These are phyloP conservation scores for Akanthomyces uredinophilus DNA, from an alignment of 2,329 filamentous ascomycete species.

Conservation along the genomic window DNA sequence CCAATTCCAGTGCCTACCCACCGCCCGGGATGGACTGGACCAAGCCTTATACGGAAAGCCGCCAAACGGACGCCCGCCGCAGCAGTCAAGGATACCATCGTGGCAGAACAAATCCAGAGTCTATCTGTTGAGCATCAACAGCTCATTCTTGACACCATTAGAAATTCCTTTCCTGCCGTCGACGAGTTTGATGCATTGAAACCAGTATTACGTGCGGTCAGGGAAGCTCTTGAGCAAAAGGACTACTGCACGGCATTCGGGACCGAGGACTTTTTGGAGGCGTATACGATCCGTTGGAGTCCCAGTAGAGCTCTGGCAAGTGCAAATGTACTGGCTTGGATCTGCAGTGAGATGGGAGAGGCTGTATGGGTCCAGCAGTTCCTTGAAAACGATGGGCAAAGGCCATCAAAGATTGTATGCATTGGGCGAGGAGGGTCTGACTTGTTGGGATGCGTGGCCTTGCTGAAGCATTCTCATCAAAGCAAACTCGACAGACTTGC, in stretches of 20 bases:
- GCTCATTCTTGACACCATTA: conserved; percentile 18
- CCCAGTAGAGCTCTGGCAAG: conserved; percentile 18
- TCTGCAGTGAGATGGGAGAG: conserved; percentile 16
- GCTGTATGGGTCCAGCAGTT: conserved; percentile 15
- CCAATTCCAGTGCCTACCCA: conserved; percentile 12
- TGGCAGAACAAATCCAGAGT: conserved; percentile 15
- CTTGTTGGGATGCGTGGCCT: conserved; percentile 16
- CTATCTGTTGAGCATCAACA: conserved; percentile 17
- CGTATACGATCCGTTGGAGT: conserved; percentile 20
- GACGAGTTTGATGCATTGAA: conserved; percentile 18
- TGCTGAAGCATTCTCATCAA: conserved; percentile 14
- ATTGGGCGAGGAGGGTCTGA: conserved; percentile 19
- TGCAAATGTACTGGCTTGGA: conserved; percentile 18
- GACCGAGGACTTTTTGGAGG: conserved; percentile 17
- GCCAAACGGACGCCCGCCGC: conserved; percentile 12
- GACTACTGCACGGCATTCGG: conserved; percentile 17
- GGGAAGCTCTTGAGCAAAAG: conserved; percentile 16
- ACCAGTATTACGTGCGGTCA: conserved; percentile 16
- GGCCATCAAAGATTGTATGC: conserved; percentile 16
- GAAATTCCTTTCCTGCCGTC: conserved; percentile 17
- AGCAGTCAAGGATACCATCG: conserved; percentile 11
- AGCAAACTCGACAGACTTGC: conserved; percentile 7
- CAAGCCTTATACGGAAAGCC: conserved; percentile 13
- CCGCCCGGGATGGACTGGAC: conserved; percentile 18
- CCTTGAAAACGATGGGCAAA: conserved; percentile 4